Evolutionary conservation across 2,329 filamentous ascomycete species (phyloP).

Genomic region (Claviceps sp.): DNA sequence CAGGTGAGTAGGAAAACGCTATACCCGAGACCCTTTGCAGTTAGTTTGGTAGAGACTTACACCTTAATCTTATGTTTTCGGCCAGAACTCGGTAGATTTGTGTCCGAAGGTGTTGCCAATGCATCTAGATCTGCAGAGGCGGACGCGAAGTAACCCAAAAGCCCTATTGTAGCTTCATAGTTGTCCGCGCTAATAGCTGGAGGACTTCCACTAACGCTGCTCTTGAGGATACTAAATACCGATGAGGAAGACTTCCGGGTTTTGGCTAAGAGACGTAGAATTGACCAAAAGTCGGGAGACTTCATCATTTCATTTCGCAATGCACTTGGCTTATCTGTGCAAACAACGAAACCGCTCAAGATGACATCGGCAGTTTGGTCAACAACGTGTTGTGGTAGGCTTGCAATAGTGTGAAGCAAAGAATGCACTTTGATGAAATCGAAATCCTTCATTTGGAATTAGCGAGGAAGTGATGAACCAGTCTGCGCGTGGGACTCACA

Average conservation of each 20-base stretch:
- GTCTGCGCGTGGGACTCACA: slow-evolving; percentile 36
- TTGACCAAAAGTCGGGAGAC: slow-evolving; percentile 93
- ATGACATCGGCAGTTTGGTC: slow-evolving; percentile 64
- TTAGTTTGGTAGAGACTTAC: slow-evolving; percentile 9
- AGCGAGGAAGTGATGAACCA: slow-evolving; percentile 5
- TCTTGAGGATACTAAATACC: slow-evolving; percentile 80
- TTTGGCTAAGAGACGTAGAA: slow-evolving; percentile 61
- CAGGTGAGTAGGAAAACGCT: not conserved
- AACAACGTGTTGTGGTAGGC: slow-evolving; percentile 65
- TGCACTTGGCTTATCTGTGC: slow-evolving; percentile 63
- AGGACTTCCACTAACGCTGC: slow-evolving; percentile 57
- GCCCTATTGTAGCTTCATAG: slow-evolving; percentile 72
- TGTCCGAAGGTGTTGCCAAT: slow-evolving; percentile 56
- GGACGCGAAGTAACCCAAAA: slow-evolving; percentile 83
- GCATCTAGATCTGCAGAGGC: slow-evolving; percentile 61
- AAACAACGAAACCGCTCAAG: slow-evolving; percentile 65
- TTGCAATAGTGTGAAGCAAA: slow-evolving; percentile 80
- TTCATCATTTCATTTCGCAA: slow-evolving; percentile 87
- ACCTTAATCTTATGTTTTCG: slow-evolving; percentile 14
- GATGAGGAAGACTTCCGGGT: slow-evolving; percentile 57
- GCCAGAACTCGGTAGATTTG: slow-evolving; percentile 22
- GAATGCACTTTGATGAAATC: slow-evolving; percentile 88
- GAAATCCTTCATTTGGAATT: slow-evolving; percentile 46
- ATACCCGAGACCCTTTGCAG: too few relatives aligned
- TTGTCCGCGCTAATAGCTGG: slow-evolving; percentile 88